phyloP scores from a whole-genome alignment of 345 rosid genomes.

The Gossypium rotundifolium region DNA sequence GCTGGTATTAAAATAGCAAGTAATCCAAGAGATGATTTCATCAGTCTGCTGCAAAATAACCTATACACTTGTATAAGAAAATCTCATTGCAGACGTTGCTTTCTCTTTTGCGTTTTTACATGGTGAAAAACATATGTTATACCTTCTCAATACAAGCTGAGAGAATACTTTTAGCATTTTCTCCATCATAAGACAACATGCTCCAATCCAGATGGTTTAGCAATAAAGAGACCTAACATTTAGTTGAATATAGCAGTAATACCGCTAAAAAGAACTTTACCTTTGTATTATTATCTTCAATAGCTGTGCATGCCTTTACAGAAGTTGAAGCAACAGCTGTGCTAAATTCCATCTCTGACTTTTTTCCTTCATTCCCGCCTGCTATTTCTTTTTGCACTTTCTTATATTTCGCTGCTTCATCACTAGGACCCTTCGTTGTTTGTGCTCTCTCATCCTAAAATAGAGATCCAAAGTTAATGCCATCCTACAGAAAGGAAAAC shows the following conservation, averaged over 20 bases:
- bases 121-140: background rate
- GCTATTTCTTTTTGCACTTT: constrained; percentile 24
- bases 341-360: constrained; percentile 26
- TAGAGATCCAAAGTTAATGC: constrained; percentile 9
- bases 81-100: background rate
- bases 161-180: background rate
- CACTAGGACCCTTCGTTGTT: constrained; percentile 28
- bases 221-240: background rate
- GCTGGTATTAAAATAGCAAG: background rate
- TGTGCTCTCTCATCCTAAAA: constrained; percentile 37
- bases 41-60: background rate
- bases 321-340: constrained; percentile 21
- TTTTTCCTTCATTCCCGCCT: constrained; percentile 17
- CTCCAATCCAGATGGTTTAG: background rate
- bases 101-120: background rate
- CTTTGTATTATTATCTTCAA: constrained; percentile 37
- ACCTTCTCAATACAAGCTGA: background rate
- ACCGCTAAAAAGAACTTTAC: constrained; percentile 29
- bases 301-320: constrained; percentile 21
- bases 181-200: background rate
- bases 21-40: background rate
- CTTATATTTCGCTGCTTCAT: constrained; percentile 7
- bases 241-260: background rate
- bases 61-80: background rate
- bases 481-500: background rate